phyloP scores from a whole-genome alignment of 2,329 filamentous ascomycete species.

The Allantophomopsis lycopodina region DNA sequence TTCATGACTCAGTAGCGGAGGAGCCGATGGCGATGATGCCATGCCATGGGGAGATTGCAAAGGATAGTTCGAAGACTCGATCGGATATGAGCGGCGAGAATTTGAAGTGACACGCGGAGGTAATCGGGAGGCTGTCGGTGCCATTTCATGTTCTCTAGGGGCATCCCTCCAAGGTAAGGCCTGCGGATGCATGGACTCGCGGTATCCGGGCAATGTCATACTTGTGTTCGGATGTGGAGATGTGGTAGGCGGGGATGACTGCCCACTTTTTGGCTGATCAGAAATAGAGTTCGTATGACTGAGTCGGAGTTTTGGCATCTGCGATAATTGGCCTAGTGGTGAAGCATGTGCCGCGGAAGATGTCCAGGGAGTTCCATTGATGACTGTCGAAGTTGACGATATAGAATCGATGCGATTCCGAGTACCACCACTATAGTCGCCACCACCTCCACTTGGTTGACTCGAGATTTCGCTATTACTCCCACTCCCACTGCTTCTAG shows the following conservation, averaged over 20 bases:
- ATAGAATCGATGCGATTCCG: too few species aligned
- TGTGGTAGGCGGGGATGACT: constrained; percentile 7
- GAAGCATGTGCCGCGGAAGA: constrained; percentile 4
- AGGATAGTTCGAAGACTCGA: constrained; percentile 7
- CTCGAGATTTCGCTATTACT: constrained; percentile 9
- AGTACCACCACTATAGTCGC: too few species aligned
- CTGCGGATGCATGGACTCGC: constrained; percentile 13
- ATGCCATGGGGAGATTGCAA: constrained; percentile 1
- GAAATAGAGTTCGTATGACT: not conserved
- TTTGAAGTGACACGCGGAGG: too few species aligned
- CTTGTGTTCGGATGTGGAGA: constrained; percentile 5
- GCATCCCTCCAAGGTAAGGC: constrained; percentile 16
- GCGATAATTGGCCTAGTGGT: constrained; percentile 3
- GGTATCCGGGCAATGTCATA: constrained; percentile 14
- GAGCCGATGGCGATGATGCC: constrained; percentile 1
- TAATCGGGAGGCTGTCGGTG: constrained; percentile 6
- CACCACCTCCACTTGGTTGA: constrained; percentile 4
- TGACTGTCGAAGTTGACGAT: too few species aligned
- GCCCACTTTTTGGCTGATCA: not conserved
- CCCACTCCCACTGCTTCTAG: constrained; percentile 10
- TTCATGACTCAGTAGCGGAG: constrained; percentile 15
- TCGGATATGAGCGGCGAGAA: not conserved
- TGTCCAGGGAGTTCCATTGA: constrained; percentile 8
- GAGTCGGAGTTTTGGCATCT: constrained; percentile 5
- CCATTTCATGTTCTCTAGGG: constrained; percentile 5